Percentiles rank a stretch among this genome's conserved stretches.
Conservation (phyloP, 2,329 filamentous ascomycete genomes). For the Fusarium fracticaudum region DNA sequence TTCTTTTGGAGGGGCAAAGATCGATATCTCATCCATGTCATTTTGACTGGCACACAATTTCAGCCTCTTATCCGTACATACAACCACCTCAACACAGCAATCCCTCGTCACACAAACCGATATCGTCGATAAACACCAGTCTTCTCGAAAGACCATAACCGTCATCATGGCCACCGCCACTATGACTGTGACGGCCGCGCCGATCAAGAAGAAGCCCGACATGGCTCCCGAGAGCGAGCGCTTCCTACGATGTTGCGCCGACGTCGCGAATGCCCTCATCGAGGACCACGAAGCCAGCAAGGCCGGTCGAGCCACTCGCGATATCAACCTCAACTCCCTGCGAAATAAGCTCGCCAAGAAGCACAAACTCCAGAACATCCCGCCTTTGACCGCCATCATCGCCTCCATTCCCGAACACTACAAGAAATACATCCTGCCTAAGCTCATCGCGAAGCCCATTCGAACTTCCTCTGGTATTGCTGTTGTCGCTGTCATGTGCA, state of each 20-base stretch:
- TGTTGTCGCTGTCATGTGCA: slow-evolving; percentile 99
- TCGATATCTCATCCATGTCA: slow-evolving; percentile 19
- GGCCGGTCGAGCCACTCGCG: slow-evolving; percentile 78
- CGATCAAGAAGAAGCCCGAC: slow-evolving; percentile 78
- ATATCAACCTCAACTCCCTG: slow-evolving; percentile 92
- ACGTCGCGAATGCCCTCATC: slow-evolving; percentile 92
- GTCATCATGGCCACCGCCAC: slow-evolving; percentile 61
- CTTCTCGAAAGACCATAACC: not conserved
- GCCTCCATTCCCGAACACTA: slow-evolving; percentile 99
- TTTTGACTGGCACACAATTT: not conserved
- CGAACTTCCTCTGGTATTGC: slow-evolving; percentile 96
- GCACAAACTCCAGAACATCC: slow-evolving; percentile 86
- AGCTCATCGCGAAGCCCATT: slow-evolving; percentile 96
- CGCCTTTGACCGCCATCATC: slow-evolving; percentile 95
- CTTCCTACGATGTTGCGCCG: slow-evolving; percentile 92
- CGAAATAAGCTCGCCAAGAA: slow-evolving; percentile 91
- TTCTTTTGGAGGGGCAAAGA: slow-evolving; percentile 41
- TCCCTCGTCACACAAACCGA: too few species aligned
- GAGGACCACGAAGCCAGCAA: slow-evolving; percentile 89
- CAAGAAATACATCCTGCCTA: slow-evolving; percentile 98
- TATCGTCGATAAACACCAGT: rapidly evolving
- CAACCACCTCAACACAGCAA: not conserved
- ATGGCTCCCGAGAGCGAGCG: slow-evolving; percentile 93
- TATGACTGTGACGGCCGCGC: slow-evolving; percentile 70
- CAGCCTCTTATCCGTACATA: not conserved